A percentile compares a stretch with the other conserved stretches of the same genome.
Evolutionary conservation across 805 yeast species (phyloP).

Genomic region (Clavispora phyllophila): DNA sequence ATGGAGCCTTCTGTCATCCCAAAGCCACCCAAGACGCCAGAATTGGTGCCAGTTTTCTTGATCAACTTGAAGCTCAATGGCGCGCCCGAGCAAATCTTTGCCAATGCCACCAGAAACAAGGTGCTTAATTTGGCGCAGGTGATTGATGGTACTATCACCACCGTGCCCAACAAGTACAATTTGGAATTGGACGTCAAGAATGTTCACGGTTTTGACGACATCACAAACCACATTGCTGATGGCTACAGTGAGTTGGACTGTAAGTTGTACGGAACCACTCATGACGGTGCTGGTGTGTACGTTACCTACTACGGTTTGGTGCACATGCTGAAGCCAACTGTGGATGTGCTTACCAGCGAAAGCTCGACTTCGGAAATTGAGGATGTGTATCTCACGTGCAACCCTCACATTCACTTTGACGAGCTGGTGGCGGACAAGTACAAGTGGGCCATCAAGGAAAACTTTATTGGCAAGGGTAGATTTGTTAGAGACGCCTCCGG

Average conservation of each 20-base stretch:
- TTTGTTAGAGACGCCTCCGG: constrained; percentile 46
- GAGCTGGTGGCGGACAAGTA: constrained; percentile 37
- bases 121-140: constrained; percentile 20
- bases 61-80: constrained; percentile 23
- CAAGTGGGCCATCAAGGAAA: constrained; percentile 48
- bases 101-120: constrained; percentile 14
- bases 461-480: constrained; percentile 55
- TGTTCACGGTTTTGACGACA: constrained; percentile 45
- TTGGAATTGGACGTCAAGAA: constrained; percentile 25
- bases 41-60: constrained; percentile 27
- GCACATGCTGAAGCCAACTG: constrained; percentile 28
- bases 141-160: constrained; percentile 24
- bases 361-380: constrained; percentile 29
- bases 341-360: constrained; percentile 32
- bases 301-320: constrained; percentile 48
- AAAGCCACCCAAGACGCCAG: constrained; percentile 19
- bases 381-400: constrained; percentile 46
- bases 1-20: constrained; percentile 6
- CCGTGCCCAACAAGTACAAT: constrained; percentile 28
- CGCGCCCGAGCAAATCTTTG: constrained; percentile 17
- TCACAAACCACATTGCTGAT: constrained; percentile 29
- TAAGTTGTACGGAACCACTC: constrained; percentile 42
- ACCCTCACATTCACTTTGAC: constrained; percentile 42
- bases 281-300: constrained; percentile 38
- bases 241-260: constrained; percentile 41